Base-by-base conservation (phyloP, 1,284 basidiomycete genomes). In the Malassezia equina region DNA sequence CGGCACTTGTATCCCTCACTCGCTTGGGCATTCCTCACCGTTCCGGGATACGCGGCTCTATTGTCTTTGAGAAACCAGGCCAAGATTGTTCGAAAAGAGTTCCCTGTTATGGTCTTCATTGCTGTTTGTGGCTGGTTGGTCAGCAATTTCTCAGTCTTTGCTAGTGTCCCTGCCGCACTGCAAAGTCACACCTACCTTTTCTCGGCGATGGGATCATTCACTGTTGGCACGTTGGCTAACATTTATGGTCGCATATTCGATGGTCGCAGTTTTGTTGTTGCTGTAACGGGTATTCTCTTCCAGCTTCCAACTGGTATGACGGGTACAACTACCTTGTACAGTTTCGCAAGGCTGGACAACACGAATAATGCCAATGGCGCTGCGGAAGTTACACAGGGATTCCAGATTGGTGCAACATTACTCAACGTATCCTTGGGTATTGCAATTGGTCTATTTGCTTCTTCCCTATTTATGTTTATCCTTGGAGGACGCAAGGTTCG, bases 191-290 rank as follows among this genome's bases (percentile, higher is more conserved):
- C 65, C 34, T 62, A 68, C 40, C 70, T 77, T 21, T 71, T 69
- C 2, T 72, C 75, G 1, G 73, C 62, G 49, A 81, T 84, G 28
- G 86, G 77, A 9, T 78, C 86, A 0, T 86, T 93, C 63, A 82
- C 83, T 1, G 88, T 91, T 36, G 88, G 89, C 7, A 77, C 90
- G 49, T 77, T 89, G 39, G 82, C 88, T 28, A 90, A 90, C 73
- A 44, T 90, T 12, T 91, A 88, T 61, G 86, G 86, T 9, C 82
- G 86, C 39, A 81, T 90, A 75, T 85, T 86, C 71, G 79, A 81
- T 29, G 85, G 86, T 1, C 85, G 86, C 51, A 82, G 84, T 2
- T 89, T 86, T 64, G 83, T 86, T 19, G 81, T 87, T 7, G 73
- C 63, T 7, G 62, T 66, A 7, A 53, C 73, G 19, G 86, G 86